Percentiles rank a stretch among this genome's conserved stretches.
Evolutionary conservation across 2,329 filamentous ascomycete genomes (phyloP).

Genomic region (Davidsoniella virescens): DNA sequence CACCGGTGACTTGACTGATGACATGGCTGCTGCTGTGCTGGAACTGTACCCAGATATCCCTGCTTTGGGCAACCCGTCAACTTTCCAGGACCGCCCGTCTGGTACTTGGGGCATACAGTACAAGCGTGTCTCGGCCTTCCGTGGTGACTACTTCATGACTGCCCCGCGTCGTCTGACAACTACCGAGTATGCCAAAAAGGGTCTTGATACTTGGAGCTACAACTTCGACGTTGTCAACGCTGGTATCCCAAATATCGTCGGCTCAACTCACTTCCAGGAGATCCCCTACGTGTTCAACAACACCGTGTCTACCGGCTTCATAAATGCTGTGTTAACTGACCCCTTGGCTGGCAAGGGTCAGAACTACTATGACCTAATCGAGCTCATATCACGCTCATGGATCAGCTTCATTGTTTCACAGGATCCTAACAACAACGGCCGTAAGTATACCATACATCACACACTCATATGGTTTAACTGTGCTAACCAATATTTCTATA

Average conservation of each 20-base stretch:
- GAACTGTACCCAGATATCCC: slow-evolving; percentile 34
- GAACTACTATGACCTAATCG: slow-evolving; percentile 23
- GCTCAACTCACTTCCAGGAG: slow-evolving; percentile 19
- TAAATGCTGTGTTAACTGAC: slow-evolving; percentile 18
- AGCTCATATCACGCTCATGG: slow-evolving; percentile 35
- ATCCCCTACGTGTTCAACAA: slow-evolving; percentile 33
- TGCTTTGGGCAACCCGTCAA: slow-evolving; percentile 30
- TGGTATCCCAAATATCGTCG: slow-evolving; percentile 13
- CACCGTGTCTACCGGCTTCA: slow-evolving; percentile 23
- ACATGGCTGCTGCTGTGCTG: slow-evolving; percentile 22
- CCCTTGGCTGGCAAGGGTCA: slow-evolving; percentile 27
- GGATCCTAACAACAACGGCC: slow-evolving; percentile 25
- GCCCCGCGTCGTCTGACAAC: slow-evolving; percentile 36
- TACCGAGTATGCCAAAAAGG: slow-evolving; percentile 31
- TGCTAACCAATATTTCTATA: background rate
- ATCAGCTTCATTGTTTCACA: slow-evolving; percentile 30
- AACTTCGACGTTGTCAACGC: slow-evolving; percentile 28
- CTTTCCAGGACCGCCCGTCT: slow-evolving; percentile 20
- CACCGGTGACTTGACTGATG: slow-evolving; percentile 15
- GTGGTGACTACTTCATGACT: slow-evolving; percentile 39
- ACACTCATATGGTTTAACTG: background rate
- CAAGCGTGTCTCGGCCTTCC: slow-evolving; percentile 36
- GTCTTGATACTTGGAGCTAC: slow-evolving; percentile 38
- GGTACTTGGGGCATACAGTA: slow-evolving; percentile 28
- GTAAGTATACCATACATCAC: slow-evolving; percentile 7